A percentile compares a stretch with the other conserved stretches of the same genome.
Evolutionary conservation across 2,329 filamentous ascomycete species (phyloP).

Genomic region (Claviceps pazoutovae): DNA sequence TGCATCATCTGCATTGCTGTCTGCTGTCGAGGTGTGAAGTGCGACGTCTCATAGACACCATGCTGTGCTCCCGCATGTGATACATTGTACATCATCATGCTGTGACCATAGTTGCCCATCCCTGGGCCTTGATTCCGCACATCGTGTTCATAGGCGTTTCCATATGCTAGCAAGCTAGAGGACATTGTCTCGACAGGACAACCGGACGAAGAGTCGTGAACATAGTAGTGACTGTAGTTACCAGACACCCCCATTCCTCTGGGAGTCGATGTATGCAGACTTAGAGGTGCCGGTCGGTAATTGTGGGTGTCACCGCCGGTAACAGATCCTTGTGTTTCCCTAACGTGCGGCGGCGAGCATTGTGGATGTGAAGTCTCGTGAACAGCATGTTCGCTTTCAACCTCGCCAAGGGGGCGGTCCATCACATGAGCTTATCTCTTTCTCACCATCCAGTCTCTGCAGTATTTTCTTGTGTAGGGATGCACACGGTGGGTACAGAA

Average conservation of each 20-base stretch:
- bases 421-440: conserved; percentile 43
- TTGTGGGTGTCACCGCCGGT: conserved; percentile 22
- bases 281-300: conserved; percentile 36
- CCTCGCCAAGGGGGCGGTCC: conserved; percentile 64
- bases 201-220: conserved; percentile 33
- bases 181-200: conserved; percentile 46
- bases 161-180: conserved; percentile 40
- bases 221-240: conserved; percentile 45
- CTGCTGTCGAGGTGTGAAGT: conserved; percentile 63
- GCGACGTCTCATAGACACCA: conserved; percentile 62
- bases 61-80: conserved; percentile 45
- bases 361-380: conserved; percentile 44
- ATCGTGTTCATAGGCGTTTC: conserved; percentile 51
- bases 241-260: conserved; percentile 41
- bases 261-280: conserved; percentile 31
- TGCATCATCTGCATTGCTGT: conserved; percentile 60
- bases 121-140: conserved; percentile 40
- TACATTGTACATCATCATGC: conserved; percentile 70
- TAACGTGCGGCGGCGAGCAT: conserved; percentile 36
- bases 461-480: neutral
- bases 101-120: conserved; percentile 45
- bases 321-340: conserved; percentile 29
- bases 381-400: conserved; percentile 59
- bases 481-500: neutral
- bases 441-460: conserved; percentile 23